Percentiles rank a stretch among this genome's conserved stretches.
Evolutionary conservation across 139 green algal species (phyloP).

Genomic region (Picochlorum sp.): DNA sequence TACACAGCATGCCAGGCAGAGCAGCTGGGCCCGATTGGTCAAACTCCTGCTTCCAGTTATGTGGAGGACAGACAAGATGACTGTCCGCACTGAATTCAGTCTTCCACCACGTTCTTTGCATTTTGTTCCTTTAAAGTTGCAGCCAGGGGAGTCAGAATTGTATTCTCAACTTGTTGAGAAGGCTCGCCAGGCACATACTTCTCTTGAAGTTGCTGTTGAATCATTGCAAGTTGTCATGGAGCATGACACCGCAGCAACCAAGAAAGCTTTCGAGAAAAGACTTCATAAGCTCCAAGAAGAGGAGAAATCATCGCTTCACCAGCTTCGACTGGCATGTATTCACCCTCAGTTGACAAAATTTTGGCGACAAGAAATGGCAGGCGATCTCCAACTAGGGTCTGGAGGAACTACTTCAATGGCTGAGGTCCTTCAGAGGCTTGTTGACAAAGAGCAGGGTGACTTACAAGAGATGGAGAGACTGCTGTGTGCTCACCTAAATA

Average conservation of each 20-base stretch:
- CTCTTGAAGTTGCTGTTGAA: not conserved
- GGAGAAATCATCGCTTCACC: slow-evolving; percentile 17
- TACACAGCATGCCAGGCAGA: not conserved
- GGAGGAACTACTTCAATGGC: not conserved
- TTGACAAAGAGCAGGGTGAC: not conserved
- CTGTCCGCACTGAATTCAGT: slow-evolving; percentile 32
- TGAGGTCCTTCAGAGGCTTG: not conserved
- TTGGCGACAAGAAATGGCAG: slow-evolving; percentile 23
- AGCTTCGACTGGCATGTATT: slow-evolving; percentile 64
- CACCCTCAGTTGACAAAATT: slow-evolving; percentile 67
- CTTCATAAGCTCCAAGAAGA: slow-evolving; percentile 3
- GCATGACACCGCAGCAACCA: not conserved
- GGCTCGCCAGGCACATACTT: not conserved
- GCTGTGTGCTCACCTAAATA: slow-evolving; percentile 1
- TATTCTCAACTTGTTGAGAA: slow-evolving; percentile 14
- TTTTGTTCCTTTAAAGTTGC: slow-evolving; percentile 16
- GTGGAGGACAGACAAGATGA: slow-evolving; percentile 66
- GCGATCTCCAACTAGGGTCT: slow-evolving; percentile 32
- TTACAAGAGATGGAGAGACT: slow-evolving; percentile 1
- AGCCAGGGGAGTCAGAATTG: slow-evolving; percentile 22
- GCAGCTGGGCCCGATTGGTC: slow-evolving; percentile 25
- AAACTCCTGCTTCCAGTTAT: slow-evolving; percentile 54
- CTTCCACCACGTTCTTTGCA: slow-evolving; percentile 46
- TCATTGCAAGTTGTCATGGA: slow-evolving; percentile 7
- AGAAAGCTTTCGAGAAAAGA: not conserved